These are phyloP conservation scores for Karstenula rhodostoma DNA, from an alignment of 2,329 filamentous ascomycete species.

Conservation along the genomic window DNA sequence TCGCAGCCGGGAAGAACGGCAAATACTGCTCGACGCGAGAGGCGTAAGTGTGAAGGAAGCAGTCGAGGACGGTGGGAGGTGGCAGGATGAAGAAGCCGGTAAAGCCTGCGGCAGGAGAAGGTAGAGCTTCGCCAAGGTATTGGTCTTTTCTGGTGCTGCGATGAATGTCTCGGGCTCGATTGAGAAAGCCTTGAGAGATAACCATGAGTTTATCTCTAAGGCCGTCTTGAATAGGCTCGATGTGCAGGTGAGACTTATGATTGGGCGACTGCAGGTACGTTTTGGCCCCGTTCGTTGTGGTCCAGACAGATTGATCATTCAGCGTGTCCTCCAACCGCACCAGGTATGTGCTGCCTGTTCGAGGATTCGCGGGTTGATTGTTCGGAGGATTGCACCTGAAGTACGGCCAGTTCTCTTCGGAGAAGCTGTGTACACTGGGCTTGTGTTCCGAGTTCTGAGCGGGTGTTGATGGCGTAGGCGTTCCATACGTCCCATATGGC, in stretches of 20 bases:
- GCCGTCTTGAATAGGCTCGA: conserved; percentile 53
- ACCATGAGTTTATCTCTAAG: conserved; percentile 61
- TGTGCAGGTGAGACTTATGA: conserved; percentile 55
- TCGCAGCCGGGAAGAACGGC: conserved; percentile 11
- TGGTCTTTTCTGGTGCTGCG: neutral
- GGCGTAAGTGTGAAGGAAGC: conserved; percentile 32
- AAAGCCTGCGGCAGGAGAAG: neutral
- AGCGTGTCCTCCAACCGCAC: conserved; percentile 45
- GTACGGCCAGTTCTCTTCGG: conserved; percentile 53
- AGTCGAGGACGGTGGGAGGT: conserved; percentile 65
- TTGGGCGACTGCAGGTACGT: too few relatives aligned
- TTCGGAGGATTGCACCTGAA: conserved; percentile 58
- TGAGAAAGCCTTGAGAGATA: conserved; percentile 49
- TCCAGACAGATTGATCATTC: conserved; percentile 19
- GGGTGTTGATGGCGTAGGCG: neutral
- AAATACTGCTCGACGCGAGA: conserved; percentile 17
- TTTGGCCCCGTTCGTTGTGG: too few relatives aligned
- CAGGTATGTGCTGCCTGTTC: conserved; percentile 28
- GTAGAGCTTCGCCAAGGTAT: neutral
- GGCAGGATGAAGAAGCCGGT: conserved; percentile 64
- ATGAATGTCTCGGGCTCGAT: conserved; percentile 15
- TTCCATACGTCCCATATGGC: too few relatives aligned
- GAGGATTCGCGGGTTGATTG: conserved; percentile 43
- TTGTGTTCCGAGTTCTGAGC: too few relatives aligned
- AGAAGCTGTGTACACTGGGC: too few relatives aligned